Conservation (phyloP, 164 flowering plant species). For the Piper betle region DNA sequence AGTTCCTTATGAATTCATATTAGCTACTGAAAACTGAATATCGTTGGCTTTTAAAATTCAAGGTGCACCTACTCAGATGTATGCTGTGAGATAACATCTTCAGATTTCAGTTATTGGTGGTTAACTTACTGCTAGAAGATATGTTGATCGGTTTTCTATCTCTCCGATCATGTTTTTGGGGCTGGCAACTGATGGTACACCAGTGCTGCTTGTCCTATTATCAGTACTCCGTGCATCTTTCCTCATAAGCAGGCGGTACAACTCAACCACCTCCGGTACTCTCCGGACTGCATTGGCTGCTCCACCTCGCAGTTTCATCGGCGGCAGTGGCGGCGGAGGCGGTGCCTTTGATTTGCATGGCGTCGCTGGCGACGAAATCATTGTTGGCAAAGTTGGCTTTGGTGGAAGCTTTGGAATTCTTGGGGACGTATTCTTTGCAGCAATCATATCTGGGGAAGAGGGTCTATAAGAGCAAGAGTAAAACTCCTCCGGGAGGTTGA, state of each 20-base stretch:
- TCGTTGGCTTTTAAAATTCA: too few relatives aligned
- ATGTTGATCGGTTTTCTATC: slow-evolving; percentile 64
- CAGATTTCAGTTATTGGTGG: too few relatives aligned
- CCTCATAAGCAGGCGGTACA: slow-evolving; percentile 50
- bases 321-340: slow-evolving; percentile 52
- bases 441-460: not conserved
- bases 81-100: not conserved
- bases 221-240: slow-evolving; percentile 24
- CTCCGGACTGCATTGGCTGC: slow-evolving; percentile 32
- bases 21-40: too few relatives aligned
- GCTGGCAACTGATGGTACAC: slow-evolving; percentile 14
- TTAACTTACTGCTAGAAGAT: slow-evolving; percentile 65
- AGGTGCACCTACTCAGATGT: too few relatives aligned
- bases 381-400: slow-evolving; percentile 12
- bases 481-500: not conserved
- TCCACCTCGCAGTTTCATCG: slow-evolving; percentile 23
- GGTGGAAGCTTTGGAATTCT: slow-evolving; percentile 30
- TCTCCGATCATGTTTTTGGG: slow-evolving; percentile 73
- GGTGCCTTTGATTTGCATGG: slow-evolving; percentile 15
- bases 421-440: slow-evolving; percentile 10
- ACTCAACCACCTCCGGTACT: slow-evolving; percentile 60
- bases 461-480: not conserved
- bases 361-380: slow-evolving; percentile 7
- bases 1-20: too few relatives aligned
- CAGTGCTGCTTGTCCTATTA: slow-evolving; percentile 18